Evolutionary conservation across 1,284 basidiomycete genomes (phyloP).

Genomic region (Ceraceosorus guamensis): DNA sequence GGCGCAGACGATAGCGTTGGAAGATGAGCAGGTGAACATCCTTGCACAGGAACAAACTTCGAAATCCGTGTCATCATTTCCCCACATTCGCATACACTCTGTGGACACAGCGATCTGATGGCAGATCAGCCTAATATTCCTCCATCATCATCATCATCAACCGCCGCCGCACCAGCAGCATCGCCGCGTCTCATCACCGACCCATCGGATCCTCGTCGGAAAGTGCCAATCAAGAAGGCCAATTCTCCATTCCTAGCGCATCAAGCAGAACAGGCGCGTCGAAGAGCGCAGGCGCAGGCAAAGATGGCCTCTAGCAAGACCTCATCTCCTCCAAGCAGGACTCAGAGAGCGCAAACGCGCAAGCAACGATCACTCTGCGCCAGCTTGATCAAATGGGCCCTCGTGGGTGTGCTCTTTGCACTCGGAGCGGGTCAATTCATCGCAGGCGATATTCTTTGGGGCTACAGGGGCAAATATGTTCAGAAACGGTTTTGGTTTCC

Average conservation of each 20-base stretch:
- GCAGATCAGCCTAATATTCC: no score
- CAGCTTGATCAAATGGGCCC: conserved; percentile 8
- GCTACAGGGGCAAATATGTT: conserved; percentile 42
- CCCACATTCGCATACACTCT: no score
- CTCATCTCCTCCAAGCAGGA: neutral
- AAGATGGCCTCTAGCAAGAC: conserved; percentile 5
- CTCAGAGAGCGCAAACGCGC: conserved; percentile 2
- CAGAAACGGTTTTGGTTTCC: conserved; percentile 37
- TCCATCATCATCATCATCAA: no score
- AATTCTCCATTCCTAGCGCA: conserved; percentile 40
- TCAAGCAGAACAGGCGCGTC: conserved; percentile 33
- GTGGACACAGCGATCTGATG: no score
- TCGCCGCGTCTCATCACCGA: conserved; percentile 16
- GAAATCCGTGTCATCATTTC: no score
- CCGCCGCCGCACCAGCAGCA: no score
- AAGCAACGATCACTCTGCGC: neutral
- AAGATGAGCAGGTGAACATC: no score
- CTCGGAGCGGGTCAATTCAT: conserved; percentile 31
- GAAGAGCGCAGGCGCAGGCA: conserved; percentile 21
- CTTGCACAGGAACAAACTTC: no score
- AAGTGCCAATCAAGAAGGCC: conserved; percentile 38
- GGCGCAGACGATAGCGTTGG: no score
- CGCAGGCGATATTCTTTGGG: conserved; percentile 40
- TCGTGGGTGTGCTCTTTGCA: conserved; percentile 17
- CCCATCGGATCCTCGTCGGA: conserved; percentile 32